phyloP scores from a whole-genome alignment of 192 early-diverging fungal species.

The Backusella morwellensis region DNA sequence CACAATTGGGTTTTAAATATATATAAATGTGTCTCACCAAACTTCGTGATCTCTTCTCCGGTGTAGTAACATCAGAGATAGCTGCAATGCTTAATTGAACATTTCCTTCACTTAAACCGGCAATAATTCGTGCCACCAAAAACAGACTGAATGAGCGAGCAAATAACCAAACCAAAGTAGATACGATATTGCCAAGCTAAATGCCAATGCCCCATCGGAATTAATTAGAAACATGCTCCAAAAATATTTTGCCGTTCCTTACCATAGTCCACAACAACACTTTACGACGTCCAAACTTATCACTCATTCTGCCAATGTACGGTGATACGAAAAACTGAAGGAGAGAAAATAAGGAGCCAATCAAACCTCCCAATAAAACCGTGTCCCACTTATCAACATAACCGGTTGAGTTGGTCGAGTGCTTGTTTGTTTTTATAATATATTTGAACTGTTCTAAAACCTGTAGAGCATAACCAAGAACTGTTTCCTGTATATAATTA shows the following conservation, averaged over 20 bases:
- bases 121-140: slow-evolving; percentile 82
- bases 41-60: slow-evolving; percentile 69
- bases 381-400: slow-evolving; percentile 55
- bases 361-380: slow-evolving; percentile 85
- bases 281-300: slow-evolving; percentile 76
- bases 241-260: slow-evolving; percentile 2
- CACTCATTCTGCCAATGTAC: slow-evolving; percentile 76
- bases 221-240: neutral
- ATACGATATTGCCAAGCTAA: slow-evolving; percentile 84
- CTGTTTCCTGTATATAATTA: slow-evolving; percentile 16
- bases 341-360: slow-evolving; percentile 93
- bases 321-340: slow-evolving; percentile 89
- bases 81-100: slow-evolving; percentile 96
- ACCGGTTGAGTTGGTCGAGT: neutral
- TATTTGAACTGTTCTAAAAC: slow-evolving; percentile 33
- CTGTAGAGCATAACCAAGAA: slow-evolving; percentile 25
- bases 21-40: slow-evolving; percentile 50
- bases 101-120: slow-evolving; percentile 96
- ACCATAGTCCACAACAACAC: slow-evolving; percentile 88
- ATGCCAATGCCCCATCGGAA: neutral
- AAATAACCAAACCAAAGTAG: slow-evolving; percentile 91
- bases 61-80: slow-evolving; percentile 90
- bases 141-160: slow-evolving; percentile 81
- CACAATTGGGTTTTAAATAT: neutral
- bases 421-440: slow-evolving; percentile 13